These are phyloP conservation scores for Oryza longistaminata DNA, from an alignment of 176 grass and related monocot species.

Conservation along the genomic window DNA sequence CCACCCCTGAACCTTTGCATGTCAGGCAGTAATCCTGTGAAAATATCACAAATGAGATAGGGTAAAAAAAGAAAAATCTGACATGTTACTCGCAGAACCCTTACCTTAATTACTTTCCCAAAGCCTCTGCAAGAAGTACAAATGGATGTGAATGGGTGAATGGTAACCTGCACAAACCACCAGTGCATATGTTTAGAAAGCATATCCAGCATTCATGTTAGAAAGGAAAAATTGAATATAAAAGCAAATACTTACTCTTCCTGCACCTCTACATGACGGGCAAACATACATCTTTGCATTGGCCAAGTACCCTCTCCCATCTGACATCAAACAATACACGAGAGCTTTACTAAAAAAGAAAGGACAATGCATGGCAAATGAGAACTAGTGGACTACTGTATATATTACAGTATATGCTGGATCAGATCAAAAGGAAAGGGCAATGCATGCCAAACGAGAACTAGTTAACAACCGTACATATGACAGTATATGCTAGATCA, in stretches of 20 bases:
- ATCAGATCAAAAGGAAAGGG: constrained; percentile 16
- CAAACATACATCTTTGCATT: constrained; percentile 79
- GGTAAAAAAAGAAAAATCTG: background rate
- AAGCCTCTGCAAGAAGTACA: constrained; percentile 80
- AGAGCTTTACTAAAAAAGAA: background rate
- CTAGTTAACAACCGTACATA: background rate
- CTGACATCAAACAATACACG: constrained; percentile 52
- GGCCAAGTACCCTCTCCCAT: constrained; percentile 73
- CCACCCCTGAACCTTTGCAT: constrained; percentile 72
- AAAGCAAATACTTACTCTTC: constrained; percentile 67
- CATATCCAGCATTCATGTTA: constrained; percentile 16
- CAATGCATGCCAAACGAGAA: constrained; percentile 3
- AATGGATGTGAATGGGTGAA: constrained; percentile 79
- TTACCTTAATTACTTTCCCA: constrained; percentile 93
- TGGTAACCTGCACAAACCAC: constrained; percentile 64
- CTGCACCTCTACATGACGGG: constrained; percentile 72
- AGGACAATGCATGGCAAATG: too few relatives aligned
- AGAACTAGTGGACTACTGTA: too few relatives aligned
- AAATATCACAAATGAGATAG: constrained; percentile 37
- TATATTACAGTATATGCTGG: too few relatives aligned
- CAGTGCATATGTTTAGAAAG: constrained; percentile 10
- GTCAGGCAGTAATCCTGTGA: constrained; percentile 79
- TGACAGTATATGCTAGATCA: constrained; percentile 12
- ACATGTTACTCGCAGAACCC: constrained; percentile 18
- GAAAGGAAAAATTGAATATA: constrained; percentile 22